Conservation (phyloP, 2,329 filamentous ascomycete genomes). For the Colletotrichum sidae region DNA sequence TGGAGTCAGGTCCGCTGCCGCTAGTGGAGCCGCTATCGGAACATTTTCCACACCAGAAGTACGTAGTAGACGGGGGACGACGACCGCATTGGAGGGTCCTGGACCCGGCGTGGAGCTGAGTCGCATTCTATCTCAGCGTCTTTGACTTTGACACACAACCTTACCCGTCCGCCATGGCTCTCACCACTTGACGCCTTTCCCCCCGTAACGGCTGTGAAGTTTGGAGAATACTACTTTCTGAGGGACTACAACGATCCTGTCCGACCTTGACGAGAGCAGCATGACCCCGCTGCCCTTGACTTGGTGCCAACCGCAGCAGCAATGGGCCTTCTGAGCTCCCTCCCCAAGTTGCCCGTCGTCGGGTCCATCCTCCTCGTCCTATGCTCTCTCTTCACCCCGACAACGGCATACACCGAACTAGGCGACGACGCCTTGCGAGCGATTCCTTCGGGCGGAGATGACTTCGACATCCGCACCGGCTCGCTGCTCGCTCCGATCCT, state of each 20-base stretch:
- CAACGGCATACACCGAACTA: conserved; percentile 62
- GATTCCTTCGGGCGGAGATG: conserved; percentile 77
- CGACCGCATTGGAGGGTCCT: conserved; percentile 30
- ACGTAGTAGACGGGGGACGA: neutral
- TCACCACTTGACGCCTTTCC: conserved; percentile 16
- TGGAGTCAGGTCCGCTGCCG: conserved; percentile 5
- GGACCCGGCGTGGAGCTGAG: conserved; percentile 29
- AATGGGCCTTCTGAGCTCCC: conserved; percentile 35
- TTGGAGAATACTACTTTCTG: neutral
- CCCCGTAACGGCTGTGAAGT: conserved; percentile 24
- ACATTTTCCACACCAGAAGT: conserved; percentile 19
- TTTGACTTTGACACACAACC: conserved; percentile 18
- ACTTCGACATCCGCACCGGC: conserved; percentile 84
- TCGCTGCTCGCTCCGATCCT: conserved; percentile 87
- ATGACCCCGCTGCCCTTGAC: conserved; percentile 33
- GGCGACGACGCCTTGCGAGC: conserved; percentile 79
- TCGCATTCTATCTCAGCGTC: conserved; percentile 26
- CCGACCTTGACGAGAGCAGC: conserved; percentile 16
- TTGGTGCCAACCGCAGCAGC: conserved; percentile 15
- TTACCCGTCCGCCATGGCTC: conserved; percentile 14
- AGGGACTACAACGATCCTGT: neutral
- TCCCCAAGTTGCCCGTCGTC: conserved; percentile 36
- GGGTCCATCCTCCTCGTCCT: conserved; percentile 37
- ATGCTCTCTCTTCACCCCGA: conserved; percentile 42
- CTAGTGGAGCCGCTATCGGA: conserved; percentile 31